These are phyloP conservation scores for Pseudotulostoma volvatum DNA, from an alignment of 495 filamentous ascomycete species.

Conservation along the genomic window DNA sequence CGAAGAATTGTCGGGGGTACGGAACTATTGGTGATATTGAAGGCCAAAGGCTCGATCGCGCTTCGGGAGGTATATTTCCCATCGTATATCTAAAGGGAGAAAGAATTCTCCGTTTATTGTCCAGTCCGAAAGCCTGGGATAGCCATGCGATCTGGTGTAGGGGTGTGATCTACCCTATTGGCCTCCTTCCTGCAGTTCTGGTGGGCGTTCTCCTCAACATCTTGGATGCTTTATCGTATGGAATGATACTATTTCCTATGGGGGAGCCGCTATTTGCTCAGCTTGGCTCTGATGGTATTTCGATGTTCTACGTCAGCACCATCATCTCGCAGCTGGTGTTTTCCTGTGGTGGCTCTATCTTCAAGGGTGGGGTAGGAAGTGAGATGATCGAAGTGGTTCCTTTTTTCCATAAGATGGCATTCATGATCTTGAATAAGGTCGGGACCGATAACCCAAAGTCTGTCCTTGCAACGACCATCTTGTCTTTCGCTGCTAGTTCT, in stretches of 20 bases:
- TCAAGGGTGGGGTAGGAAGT: slow-evolving; percentile 86
- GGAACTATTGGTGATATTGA: slow-evolving; percentile 24
- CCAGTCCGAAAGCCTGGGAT: slow-evolving; percentile 59
- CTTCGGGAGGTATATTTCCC: slow-evolving; percentile 7
- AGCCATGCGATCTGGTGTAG: slow-evolving; percentile 43
- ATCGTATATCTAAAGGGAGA: slow-evolving; percentile 13
- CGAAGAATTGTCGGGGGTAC: slow-evolving; percentile 13
- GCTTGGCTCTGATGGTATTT: slow-evolving; percentile 83
- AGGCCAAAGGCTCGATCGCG: slow-evolving; percentile 12
- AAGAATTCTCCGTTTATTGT: slow-evolving; percentile 12
- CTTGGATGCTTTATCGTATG: slow-evolving; percentile 87
- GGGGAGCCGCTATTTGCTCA: slow-evolving; percentile 66
- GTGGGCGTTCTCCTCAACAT: slow-evolving; percentile 84
- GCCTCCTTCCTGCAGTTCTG: slow-evolving; percentile 66
- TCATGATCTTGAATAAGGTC: slow-evolving; percentile 62
- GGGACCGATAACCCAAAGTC: slow-evolving; percentile 68
- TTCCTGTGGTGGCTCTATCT: slow-evolving; percentile 68
- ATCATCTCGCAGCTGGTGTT: slow-evolving; percentile 91
- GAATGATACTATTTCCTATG: slow-evolving; percentile 90
- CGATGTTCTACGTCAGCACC: slow-evolving; percentile 96
- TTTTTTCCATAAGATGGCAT: slow-evolving; percentile 95
- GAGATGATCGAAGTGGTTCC: slow-evolving; percentile 98
- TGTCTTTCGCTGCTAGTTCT: slow-evolving; percentile 79
- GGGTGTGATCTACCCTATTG: slow-evolving; percentile 46
- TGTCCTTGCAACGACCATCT: slow-evolving; percentile 81